Conservation (phyloP, 495 filamentous ascomycete species). For the Copromyces sp. region DNA sequence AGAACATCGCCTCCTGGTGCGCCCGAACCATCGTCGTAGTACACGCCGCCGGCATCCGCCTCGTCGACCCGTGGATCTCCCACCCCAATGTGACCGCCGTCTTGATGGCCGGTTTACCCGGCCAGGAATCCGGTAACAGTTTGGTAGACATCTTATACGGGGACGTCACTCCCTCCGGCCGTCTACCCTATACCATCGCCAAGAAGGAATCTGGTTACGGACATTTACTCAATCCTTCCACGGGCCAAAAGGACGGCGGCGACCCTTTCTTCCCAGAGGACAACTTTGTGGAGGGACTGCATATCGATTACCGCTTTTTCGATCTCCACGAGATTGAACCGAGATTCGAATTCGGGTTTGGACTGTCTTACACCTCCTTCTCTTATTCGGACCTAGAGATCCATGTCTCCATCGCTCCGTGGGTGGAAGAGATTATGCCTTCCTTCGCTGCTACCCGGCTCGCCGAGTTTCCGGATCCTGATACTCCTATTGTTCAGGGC, state of each 20-base stretch:
- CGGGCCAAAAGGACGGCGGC: background rate
- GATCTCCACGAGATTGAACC: conserved; percentile 56
- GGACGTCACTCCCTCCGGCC: conserved; percentile 44
- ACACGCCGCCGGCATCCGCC: conserved; percentile 31
- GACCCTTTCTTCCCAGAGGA: conserved; percentile 37
- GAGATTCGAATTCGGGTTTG: conserved; percentile 70
- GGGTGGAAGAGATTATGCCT: background rate
- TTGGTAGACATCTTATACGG: conserved; percentile 26
- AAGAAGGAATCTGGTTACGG: conserved; percentile 40
- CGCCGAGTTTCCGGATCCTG: conserved; percentile 11
- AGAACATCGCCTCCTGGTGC: conserved; percentile 21
- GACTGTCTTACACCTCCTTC: conserved; percentile 64
- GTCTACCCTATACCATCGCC: conserved; percentile 63
- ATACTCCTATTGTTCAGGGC: conserved; percentile 27
- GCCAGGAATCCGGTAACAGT: conserved; percentile 24
- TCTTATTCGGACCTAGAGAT: background rate
- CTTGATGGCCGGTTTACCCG: conserved; percentile 23
- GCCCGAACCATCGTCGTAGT: conserved; percentile 37
- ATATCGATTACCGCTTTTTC: conserved; percentile 72
- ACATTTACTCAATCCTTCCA: conserved; percentile 40
- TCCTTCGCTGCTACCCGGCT: background rate
- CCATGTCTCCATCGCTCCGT: background rate
- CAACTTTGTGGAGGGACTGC: conserved; percentile 57
- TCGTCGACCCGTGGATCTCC: conserved; percentile 31
- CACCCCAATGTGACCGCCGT: conserved; percentile 30